A percentile compares a stretch with the other conserved stretches of the same genome.
Conservation (phyloP, 176 grass and related monocot genomes). For the Saccharum spontaneum region DNA sequence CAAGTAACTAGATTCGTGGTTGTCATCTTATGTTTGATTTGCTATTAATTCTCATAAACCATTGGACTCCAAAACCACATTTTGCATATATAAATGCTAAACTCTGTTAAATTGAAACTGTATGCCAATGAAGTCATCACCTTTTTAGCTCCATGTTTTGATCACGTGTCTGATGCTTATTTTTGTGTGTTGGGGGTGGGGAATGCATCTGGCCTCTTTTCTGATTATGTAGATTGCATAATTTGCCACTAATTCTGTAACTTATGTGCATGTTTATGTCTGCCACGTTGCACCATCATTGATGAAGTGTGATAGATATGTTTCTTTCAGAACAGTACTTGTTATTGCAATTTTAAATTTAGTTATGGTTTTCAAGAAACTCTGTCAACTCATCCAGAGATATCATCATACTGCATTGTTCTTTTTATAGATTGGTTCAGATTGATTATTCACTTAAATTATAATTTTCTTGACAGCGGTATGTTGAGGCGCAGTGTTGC, state of each 20-base stretch:
- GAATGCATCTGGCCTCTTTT: not conserved
- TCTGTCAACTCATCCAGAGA: slow-evolving; percentile 2
- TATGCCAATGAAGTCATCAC: not conserved
- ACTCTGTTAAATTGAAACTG: slow-evolving; percentile 2
- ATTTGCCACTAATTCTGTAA: not conserved
- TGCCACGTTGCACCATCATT: not conserved
- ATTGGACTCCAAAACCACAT: not conserved
- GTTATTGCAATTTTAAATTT: not conserved
- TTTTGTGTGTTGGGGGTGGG: not conserved
- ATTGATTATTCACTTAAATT: slow-evolving; percentile 4
- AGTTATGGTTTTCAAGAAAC: slow-evolving; percentile 1
- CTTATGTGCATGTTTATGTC: not conserved
- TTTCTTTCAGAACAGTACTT: slow-evolving; percentile 7
- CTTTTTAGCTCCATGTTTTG: not conserved
- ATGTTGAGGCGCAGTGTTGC: slow-evolving; percentile 95
- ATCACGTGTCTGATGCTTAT: not conserved
- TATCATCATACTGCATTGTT: slow-evolving; percentile 27
- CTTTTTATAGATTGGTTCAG: slow-evolving; percentile 20
- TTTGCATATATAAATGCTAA: slow-evolving; percentile 5
- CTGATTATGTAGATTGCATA: not conserved
- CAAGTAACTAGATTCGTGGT: slow-evolving; percentile 4
- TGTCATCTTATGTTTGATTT: slow-evolving; percentile 11
- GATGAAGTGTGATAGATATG: not conserved
- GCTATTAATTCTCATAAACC: not conserved
- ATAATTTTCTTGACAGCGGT: slow-evolving; percentile 59